These are phyloP conservation scores for Hibiscus syriacus DNA, from an alignment of 345 rosid species.

Conservation along the genomic window DNA sequence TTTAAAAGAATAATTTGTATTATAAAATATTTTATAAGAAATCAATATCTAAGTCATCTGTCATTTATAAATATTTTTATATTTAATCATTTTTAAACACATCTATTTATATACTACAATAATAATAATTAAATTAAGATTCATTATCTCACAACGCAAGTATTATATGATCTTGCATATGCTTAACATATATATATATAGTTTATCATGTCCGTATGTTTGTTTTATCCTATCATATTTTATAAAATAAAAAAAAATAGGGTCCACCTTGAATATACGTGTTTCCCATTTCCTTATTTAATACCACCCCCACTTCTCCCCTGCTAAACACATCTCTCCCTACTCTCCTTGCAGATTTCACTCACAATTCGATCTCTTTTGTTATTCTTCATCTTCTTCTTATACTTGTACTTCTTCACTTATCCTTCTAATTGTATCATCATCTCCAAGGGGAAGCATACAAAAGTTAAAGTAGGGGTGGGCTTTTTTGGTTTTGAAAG, in stretches of 20 bases:
- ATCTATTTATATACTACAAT: too few species aligned
- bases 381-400: not conserved
- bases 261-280: slow-evolving; percentile 14
- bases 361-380: not conserved
- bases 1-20: too few species aligned
- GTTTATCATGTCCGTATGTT: too few species aligned
- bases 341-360: not conserved
- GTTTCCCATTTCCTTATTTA: slow-evolving; percentile 17
- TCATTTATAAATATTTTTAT: too few species aligned
- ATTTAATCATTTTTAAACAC: too few species aligned
- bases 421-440: not conserved
- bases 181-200: too few species aligned
- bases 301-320: slow-evolving; percentile 7
- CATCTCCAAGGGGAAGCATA: not conserved
- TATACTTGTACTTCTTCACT: slow-evolving; percentile 9
- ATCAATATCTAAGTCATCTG: too few species aligned
- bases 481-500: not conserved
- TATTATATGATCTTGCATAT: too few species aligned
- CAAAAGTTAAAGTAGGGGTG: not conserved
- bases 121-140: too few species aligned
- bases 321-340: not conserved
- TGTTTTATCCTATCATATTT: too few species aligned
- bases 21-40: too few species aligned
- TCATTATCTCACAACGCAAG: too few species aligned
- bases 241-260: not conserved